These are phyloP conservation scores for Cladosporium sp. DNA, from an alignment of 2,329 filamentous ascomycete species.

Conservation along the genomic window DNA sequence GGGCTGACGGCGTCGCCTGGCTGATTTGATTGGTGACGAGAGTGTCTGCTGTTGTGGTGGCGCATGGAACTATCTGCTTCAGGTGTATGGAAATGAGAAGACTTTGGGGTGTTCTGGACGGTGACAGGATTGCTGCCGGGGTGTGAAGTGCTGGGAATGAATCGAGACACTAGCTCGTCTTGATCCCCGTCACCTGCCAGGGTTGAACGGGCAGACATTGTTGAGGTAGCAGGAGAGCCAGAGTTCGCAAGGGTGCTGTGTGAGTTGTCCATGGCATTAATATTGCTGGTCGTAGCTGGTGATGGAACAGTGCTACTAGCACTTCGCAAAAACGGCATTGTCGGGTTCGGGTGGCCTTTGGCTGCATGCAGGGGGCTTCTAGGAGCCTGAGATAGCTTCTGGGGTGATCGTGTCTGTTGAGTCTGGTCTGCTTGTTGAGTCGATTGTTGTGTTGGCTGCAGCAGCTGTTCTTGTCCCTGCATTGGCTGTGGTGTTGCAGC, in stretches of 20 bases:
- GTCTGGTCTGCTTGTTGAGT: constrained; percentile 8
- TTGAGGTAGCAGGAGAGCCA: constrained; percentile 26
- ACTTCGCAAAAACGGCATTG: constrained; percentile 22
- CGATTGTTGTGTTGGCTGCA: constrained; percentile 2
- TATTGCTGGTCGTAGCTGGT: constrained; percentile 29
- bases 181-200: constrained; percentile 17
- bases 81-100: constrained; percentile 25
- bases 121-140: constrained; percentile 29
- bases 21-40: not conserved
- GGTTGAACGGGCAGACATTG: constrained; percentile 24
- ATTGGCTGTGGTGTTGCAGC: not conserved
- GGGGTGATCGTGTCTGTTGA: constrained; percentile 7
- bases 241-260: constrained; percentile 20
- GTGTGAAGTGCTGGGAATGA: constrained; percentile 29
- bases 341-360: constrained; percentile 25
- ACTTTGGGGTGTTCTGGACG: constrained; percentile 26
- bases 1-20: constrained; percentile 25
- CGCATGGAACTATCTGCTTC: constrained; percentile 23
- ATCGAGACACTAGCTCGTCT: constrained; percentile 31
- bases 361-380: constrained; percentile 20
- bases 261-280: constrained; percentile 28
- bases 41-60: not conserved
- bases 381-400: constrained; percentile 1
- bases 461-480: constrained; percentile 1
- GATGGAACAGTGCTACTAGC: constrained; percentile 23